Percentiles rank a stretch among this genome's conserved stretches.
Conservation (phyloP, 495 filamentous ascomycete species). For the Penicillium lividum region DNA sequence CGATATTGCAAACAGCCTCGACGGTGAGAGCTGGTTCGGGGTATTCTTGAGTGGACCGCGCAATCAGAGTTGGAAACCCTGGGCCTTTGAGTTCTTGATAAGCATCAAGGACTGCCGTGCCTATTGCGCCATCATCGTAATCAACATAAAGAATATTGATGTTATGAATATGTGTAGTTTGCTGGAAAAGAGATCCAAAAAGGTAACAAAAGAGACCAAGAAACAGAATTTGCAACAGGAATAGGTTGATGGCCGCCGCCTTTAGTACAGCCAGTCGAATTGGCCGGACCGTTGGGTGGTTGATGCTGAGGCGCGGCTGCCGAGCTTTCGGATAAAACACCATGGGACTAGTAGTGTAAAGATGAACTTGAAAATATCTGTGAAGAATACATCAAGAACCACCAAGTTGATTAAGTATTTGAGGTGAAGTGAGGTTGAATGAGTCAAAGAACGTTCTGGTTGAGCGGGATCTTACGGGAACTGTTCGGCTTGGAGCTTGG, state of each 20-base stretch:
- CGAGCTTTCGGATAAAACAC: conserved; percentile 2
- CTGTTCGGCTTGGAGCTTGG: background rate
- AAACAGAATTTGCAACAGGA: background rate
- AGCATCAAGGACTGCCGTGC: conserved; percentile 39
- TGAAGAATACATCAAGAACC: background rate
- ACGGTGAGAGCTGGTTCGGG: conserved; percentile 25
- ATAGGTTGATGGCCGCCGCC: background rate
- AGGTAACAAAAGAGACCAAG: background rate
- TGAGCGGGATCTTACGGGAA: background rate
- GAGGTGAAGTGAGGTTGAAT: background rate
- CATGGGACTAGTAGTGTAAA: background rate
- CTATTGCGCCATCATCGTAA: conserved; percentile 51
- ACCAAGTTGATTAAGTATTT: background rate
- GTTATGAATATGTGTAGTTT: background rate
- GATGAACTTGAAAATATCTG: background rate
- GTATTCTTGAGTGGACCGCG: conserved; percentile 29
- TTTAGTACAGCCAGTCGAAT: conserved; percentile 3
- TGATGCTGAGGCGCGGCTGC: conserved; percentile 2
- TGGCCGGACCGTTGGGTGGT: background rate
- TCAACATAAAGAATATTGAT: conserved; percentile 51
- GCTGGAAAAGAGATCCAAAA: conserved; percentile 1
- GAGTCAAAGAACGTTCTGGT: background rate
- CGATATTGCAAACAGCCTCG: conserved; percentile 41
- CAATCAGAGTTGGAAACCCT: conserved; percentile 42
- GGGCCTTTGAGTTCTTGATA: conserved; percentile 39